A percentile compares a stretch with the other conserved stretches of the same genome.
These are phyloP conservation scores for Suillus cothurnatus DNA, from an alignment of 768 basidiomycete species.

Conservation along the genomic window DNA sequence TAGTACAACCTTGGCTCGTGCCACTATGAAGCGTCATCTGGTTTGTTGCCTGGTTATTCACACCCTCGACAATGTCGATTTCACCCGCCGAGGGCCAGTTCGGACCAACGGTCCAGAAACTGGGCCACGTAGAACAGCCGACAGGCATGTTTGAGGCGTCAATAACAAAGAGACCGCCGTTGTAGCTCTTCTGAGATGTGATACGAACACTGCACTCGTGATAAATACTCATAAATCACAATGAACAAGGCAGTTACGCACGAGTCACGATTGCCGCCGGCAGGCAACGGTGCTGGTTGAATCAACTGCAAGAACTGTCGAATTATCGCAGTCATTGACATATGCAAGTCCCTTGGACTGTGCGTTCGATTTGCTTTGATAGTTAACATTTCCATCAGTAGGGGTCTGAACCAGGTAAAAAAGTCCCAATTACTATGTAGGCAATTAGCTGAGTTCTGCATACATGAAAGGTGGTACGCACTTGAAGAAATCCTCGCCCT, in stretches of 20 bases:
- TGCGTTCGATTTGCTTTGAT: constrained; percentile 50
- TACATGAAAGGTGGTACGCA: constrained; percentile 30
- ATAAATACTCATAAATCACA: constrained; percentile 9
- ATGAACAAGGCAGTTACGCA: constrained; percentile 23
- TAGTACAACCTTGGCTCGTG: constrained; percentile 39
- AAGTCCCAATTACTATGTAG: constrained; percentile 66
- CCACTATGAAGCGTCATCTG: constrained; percentile 69
- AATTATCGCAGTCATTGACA: constrained; percentile 54
- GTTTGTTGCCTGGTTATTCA: constrained; percentile 58
- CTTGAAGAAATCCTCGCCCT: constrained; percentile 64
- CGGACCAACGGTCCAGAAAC: constrained; percentile 57
- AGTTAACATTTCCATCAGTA: constrained; percentile 72
- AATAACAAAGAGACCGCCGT: constrained; percentile 71
- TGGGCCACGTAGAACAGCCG: constrained; percentile 66
- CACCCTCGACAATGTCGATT: constrained; percentile 77
- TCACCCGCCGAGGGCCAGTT: constrained; percentile 60
- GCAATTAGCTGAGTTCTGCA: neutral
- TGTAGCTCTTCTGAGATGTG: constrained; percentile 60
- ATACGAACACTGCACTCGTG: constrained; percentile 59
- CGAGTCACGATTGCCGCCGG: constrained; percentile 59
- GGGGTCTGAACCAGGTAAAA: constrained; percentile 62
- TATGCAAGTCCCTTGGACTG: constrained; percentile 56
- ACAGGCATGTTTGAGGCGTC: constrained; percentile 73
- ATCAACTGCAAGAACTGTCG: constrained; percentile 67
- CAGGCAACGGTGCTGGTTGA: constrained; percentile 47